Evolutionary conservation across 768 basidiomycete species (phyloP).

Genomic region (Rhizopogon rudus): DNA sequence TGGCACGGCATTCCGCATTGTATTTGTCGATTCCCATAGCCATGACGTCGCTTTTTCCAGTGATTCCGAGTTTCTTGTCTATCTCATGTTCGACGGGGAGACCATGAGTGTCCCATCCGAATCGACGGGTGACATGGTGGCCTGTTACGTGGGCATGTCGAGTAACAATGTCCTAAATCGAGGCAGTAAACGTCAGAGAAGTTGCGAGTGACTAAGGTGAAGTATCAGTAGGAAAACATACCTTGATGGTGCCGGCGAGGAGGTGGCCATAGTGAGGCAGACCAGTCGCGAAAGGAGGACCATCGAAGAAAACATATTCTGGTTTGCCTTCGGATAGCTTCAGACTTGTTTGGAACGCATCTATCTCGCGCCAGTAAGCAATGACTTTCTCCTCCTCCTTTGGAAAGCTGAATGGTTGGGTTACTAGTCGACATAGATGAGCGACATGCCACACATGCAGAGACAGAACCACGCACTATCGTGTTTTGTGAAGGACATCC

Average conservation of each 20-base stretch:
- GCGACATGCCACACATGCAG: background rate
- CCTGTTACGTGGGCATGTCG: conserved; percentile 93
- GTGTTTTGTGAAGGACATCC: conserved; percentile 67
- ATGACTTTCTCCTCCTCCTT: conserved; percentile 90
- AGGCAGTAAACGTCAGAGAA: background rate
- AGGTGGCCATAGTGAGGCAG: conserved; percentile 95
- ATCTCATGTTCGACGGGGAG: conserved; percentile 99
- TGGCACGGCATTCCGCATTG: conserved; percentile 93
- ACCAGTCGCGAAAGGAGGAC: conserved; percentile 96
- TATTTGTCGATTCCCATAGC: conserved; percentile 96
- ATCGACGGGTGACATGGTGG: conserved; percentile 86
- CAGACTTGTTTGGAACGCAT: conserved; percentile 93
- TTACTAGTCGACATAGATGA: conserved; percentile 41
- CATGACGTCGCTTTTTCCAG: conserved; percentile 89
- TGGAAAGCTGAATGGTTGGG: conserved; percentile 75
- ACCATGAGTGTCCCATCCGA: conserved; percentile 99
- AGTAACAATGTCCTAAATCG: conserved; percentile 89
- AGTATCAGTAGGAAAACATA: conserved; percentile 25
- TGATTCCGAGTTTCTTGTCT: conserved; percentile 93
- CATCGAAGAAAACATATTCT: conserved; percentile 94
- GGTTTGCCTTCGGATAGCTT: conserved; percentile 90
- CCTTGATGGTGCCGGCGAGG: conserved; percentile 91
- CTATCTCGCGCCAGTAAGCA: conserved; percentile 91
- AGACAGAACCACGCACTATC: conserved; percentile 49
- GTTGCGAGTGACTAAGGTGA: conserved; percentile 1